These are phyloP conservation scores for Actinomucor elegans DNA, from an alignment of 371 early-diverging fungal genomes.

Conservation along the genomic window DNA sequence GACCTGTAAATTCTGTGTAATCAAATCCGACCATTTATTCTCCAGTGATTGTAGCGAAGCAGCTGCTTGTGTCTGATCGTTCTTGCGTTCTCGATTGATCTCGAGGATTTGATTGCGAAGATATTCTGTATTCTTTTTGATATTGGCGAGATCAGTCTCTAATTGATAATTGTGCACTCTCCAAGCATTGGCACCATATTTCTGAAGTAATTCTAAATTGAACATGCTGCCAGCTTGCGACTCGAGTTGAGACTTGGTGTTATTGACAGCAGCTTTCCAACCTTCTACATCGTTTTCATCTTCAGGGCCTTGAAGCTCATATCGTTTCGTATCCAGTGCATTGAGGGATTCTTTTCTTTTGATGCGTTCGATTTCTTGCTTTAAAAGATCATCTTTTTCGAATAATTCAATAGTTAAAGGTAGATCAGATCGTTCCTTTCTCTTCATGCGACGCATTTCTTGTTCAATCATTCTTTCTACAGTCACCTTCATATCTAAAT, in stretches of 20 bases:
- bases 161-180: conserved; percentile 79
- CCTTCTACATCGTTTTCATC: conserved; percentile 41
- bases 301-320: conserved; percentile 60
- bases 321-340: conserved; percentile 62
- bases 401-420: conserved; percentile 39
- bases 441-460: conserved; percentile 67
- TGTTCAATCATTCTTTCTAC: conserved; percentile 69
- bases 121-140: conserved; percentile 53
- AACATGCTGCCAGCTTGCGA: conserved; percentile 73
- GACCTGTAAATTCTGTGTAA: conserved; percentile 61
- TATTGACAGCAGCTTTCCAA: conserved; percentile 73
- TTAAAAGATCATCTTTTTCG: conserved; percentile 45
- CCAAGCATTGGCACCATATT: conserved; percentile 87
- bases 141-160: conserved; percentile 50
- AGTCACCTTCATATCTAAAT: conserved; percentile 39
- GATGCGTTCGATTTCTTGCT: conserved; percentile 66
- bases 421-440: conserved; percentile 34
- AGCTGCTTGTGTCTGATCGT: conserved; percentile 65
- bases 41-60: conserved; percentile 54
- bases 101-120: conserved; percentile 51
- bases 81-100: conserved; percentile 70
- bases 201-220: conserved; percentile 80
- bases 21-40: conserved; percentile 63
- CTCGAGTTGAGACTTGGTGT: conserved; percentile 83
- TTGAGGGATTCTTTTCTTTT: conserved; percentile 53